Conservation (phyloP, 805 yeast genomes). For the Ogataea naganishii region DNA sequence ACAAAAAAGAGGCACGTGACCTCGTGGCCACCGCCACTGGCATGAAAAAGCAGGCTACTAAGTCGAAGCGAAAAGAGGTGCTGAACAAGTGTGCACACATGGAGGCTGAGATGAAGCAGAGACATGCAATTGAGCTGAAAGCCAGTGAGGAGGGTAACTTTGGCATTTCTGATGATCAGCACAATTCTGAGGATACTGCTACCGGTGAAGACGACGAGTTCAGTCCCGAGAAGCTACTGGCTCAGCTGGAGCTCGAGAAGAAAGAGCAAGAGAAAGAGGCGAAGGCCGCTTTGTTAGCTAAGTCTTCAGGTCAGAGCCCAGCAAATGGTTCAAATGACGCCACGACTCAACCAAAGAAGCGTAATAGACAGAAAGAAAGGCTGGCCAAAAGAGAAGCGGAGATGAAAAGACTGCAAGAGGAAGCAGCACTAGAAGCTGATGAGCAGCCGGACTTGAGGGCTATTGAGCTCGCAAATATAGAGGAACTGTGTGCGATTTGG, state of each 20-base stretch:
- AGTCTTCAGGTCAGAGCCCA: background rate
- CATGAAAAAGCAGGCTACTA: conserved; percentile 75
- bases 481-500: conserved; percentile 37
- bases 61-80: conserved; percentile 66
- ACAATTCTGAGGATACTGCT: conserved; percentile 10
- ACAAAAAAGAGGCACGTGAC: conserved; percentile 61
- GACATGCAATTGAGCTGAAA: conserved; percentile 46
- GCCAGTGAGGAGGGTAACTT: conserved; percentile 8
- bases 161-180: conserved; percentile 3
- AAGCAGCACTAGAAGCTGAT: conserved; percentile 67
- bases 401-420: conserved; percentile 47
- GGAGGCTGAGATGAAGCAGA: conserved; percentile 44
- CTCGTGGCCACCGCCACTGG: conserved; percentile 61
- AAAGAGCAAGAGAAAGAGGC: conserved; percentile 14
- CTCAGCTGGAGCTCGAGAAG: conserved; percentile 40
- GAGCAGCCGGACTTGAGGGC: conserved; percentile 57
- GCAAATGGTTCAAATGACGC: no score
- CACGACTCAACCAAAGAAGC: conserved; percentile 29
- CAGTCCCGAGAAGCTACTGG: conserved; percentile 61
- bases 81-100: conserved; percentile 47
- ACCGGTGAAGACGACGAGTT: conserved; percentile 34
- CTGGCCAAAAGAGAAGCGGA: conserved; percentile 70
- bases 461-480: conserved; percentile 64
- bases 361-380: conserved; percentile 82
- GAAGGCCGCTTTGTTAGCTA: no score